Evolutionary conservation across 768 basidiomycete species (phyloP), one percentile per base, ranked within the genome.

Genomic region (Tulasnella sp.): DNA sequence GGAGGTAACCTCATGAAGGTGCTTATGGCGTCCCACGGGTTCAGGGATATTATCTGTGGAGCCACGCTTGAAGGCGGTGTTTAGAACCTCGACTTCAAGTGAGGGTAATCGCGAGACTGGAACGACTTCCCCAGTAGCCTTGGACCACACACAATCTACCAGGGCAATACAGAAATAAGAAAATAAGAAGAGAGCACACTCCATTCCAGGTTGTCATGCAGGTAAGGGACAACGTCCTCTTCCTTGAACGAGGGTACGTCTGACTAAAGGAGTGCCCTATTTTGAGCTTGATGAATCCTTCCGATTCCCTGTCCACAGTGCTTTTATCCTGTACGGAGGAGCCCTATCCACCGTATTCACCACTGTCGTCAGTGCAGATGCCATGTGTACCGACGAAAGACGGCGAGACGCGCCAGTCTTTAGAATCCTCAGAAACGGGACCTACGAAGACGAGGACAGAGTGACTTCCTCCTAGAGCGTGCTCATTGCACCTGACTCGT

Each of bases 141-240:
- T 23, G 8, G 48, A 27, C 23, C 13, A 9, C 43, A 11, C 7
- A 13, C 9, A 29, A 7, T 43, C 23, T 23, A 11, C 15, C n/a
- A 2, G 9, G 11, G 17, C 17, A 26, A 10, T 51, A 2, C 30
- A 17, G n/a, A n/a, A n/a, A n/a, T n/a, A n/a, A n/a, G n/a, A n/a
- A n/a, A 26, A 23, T 5, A 51, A 13, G n/a, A 15, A 9, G 10
- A 32, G 27, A 41, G 24, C 11, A 49, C 56, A 17, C 56, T 41
- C 56, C 56, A 58, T 10, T 44, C 27, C 23, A 58, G 56, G 19
- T 58, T 45, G 19, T 58, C 41, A 41, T 44, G 44, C 19, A 58
- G 56, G 27, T 49, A 58, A 4, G 56, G 56, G 43, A 45, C 56
- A 21, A 58, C 56, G 24, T 29, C 56, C 17, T 24, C 2, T 3